Conservation (phyloP, 148 eudicot species). For the Vaccinium darrowii region DNA sequence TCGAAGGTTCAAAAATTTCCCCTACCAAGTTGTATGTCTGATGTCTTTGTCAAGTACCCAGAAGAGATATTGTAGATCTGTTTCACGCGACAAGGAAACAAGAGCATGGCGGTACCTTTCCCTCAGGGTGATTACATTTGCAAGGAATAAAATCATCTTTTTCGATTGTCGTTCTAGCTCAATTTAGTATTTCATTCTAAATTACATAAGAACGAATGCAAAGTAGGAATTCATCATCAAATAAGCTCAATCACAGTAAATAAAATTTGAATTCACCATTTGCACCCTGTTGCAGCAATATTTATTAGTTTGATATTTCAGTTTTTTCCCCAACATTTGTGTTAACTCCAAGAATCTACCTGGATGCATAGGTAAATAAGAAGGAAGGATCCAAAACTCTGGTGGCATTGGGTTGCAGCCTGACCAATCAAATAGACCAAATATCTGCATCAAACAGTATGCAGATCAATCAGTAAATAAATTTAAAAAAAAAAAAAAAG, state of each 20-base stretch:
- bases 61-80: too few relatives aligned
- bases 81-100: too few relatives aligned
- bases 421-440: constrained; percentile 45
- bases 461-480: background rate
- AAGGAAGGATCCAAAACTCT: constrained; percentile 41
- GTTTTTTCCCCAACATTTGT: background rate
- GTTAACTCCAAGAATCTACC: constrained; percentile 18
- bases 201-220: background rate
- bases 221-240: background rate
- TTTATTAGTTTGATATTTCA: background rate
- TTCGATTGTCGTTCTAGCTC: background rate
- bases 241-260: background rate
- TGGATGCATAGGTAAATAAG: constrained; percentile 37
- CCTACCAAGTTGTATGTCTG: too few relatives aligned
- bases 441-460: constrained; percentile 22
- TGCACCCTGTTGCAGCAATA: background rate
- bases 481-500: background rate
- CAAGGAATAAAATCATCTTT: background rate
- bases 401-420: constrained; percentile 46
- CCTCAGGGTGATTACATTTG: background rate
- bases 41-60: too few relatives aligned
- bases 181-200: background rate
- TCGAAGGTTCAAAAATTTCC: too few relatives aligned
- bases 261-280: background rate
- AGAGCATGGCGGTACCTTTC: too few relatives aligned